Conservation (phyloP, 352 stramenopile species). For the Phytophthora aleatoria region DNA sequence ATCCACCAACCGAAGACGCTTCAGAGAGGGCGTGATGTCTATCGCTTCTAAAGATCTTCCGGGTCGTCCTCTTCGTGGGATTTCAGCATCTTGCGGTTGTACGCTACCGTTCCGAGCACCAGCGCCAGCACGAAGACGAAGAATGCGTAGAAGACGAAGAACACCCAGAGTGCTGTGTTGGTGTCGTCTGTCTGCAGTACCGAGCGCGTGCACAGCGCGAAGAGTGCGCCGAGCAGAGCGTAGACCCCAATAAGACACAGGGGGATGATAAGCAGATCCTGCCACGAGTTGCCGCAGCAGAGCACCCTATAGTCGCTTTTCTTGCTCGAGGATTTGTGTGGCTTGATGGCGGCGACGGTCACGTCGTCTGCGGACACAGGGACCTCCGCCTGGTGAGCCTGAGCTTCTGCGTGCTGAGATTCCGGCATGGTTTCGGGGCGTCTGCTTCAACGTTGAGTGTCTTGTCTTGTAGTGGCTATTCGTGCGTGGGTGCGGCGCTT, state of each 20-base stretch:
- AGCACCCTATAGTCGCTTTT: slow-evolving; percentile 47
- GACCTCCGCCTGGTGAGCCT: slow-evolving; percentile 10
- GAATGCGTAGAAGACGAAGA: slow-evolving; percentile 74
- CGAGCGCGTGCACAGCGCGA: slow-evolving; percentile 69
- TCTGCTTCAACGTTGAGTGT: slow-evolving; percentile 7
- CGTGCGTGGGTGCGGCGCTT: slow-evolving; percentile 18
- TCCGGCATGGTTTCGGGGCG: slow-evolving; percentile 21
- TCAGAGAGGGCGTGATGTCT: background rate
- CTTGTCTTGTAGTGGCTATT: slow-evolving; percentile 12
- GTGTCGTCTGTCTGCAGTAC: slow-evolving; percentile 83
- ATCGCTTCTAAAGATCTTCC: slow-evolving; percentile 22
- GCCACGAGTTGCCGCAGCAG: slow-evolving; percentile 77
- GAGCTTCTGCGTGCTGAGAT: slow-evolving; percentile 16
- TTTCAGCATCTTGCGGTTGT: slow-evolving; percentile 68
- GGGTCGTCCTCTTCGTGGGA: slow-evolving; percentile 45
- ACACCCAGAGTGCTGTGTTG: slow-evolving; percentile 78
- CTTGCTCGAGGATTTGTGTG: slow-evolving; percentile 43
- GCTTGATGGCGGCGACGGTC: slow-evolving; percentile 56
- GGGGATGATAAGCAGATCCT: slow-evolving; percentile 76
- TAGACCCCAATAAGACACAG: slow-evolving; percentile 66
- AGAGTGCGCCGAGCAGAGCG: slow-evolving; percentile 64
- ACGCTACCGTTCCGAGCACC: slow-evolving; percentile 63
- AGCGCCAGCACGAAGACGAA: slow-evolving; percentile 69
- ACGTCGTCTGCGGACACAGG: slow-evolving; percentile 42
- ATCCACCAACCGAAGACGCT: background rate